Evolutionary conservation across 306 rosid genomes (phyloP), one percentile per base, ranked within the genome.

Genomic region (Ziziphus jujuba): DNA sequence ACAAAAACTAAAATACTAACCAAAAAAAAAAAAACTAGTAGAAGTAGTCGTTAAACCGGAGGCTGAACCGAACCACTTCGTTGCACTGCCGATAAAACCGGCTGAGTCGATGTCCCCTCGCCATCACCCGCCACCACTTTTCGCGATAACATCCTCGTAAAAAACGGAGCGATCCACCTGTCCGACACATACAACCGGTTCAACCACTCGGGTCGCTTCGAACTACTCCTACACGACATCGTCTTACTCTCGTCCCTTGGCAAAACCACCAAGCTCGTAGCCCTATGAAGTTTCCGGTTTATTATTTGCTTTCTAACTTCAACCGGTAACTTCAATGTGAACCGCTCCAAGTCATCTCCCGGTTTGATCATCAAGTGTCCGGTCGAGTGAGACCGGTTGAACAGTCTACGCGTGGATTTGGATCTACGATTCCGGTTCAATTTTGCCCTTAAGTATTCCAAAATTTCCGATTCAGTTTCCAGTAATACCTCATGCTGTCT

Each of bases 331-430:
- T 76, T 78, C 77, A 93, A 44, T 48, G 99, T 93, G 81, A 88
- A 93, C 82, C 97, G 87, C 49, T 88, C 95, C 4, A 85, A 86
- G 66, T 82, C 80, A 34, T 93, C 95, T 0, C 90, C 90, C 43
- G 95, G 97, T 57, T 78, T 95, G 14, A 87, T 48, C 69, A 86
- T 1, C 0, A 96, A 89, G 58, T 93, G 97, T 0, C 98, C 99
- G 21, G 97, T 90, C 55, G 99, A 84, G 78, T 90, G 95, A 0
- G 99, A 93, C 49, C 96, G 79, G 0, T 95, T 80, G 31, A 86
- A 90, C 3, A 78, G 14, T 67, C 76, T 57, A 8, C 71, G 65
- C 4, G 85, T 28, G 33, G 33, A 76, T 50, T 79, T 74, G 15
- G 83, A 83, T 0, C 83, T 71, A 50, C 96, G 77, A 70, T 69